Evolutionary conservation across 306 rosid genomes (phyloP).

Genomic region (Albizia julibrissin): DNA sequence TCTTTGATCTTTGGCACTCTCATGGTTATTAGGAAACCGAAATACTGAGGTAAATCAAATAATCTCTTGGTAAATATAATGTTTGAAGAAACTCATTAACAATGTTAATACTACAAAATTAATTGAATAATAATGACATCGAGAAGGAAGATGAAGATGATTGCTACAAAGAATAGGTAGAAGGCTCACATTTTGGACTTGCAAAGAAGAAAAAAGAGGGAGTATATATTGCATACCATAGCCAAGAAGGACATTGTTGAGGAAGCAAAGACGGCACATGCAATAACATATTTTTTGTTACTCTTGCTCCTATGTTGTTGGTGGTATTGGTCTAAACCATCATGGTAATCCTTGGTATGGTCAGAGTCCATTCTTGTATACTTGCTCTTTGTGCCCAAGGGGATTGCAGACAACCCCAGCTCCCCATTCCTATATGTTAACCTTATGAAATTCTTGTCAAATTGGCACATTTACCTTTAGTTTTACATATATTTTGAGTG

Average conservation of each 20-base stretch:
- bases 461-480: too few relatives aligned
- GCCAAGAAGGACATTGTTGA: conserved; percentile 83
- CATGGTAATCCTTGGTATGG: conserved; percentile 42
- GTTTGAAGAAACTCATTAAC: neutral
- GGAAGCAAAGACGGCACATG: conserved; percentile 84
- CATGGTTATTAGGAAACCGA: too few relatives aligned
- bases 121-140: neutral
- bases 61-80: neutral
- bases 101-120: neutral
- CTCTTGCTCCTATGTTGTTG: conserved; percentile 37
- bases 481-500: too few relatives aligned
- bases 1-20: too few relatives aligned
- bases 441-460: too few relatives aligned
- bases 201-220: neutral
- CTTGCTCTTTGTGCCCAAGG: conserved; percentile 61
- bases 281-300: conserved; percentile 63
- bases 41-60: too few relatives aligned
- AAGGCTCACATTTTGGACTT: neutral
- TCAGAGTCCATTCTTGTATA: conserved; percentile 75
- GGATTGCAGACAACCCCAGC: conserved; percentile 52
- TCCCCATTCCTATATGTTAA: too few relatives aligned
- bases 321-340: conserved; percentile 42
- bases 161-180: neutral
- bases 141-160: too few relatives aligned
- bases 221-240: conserved; percentile 47